Conservation (phyloP, 306 rosid genomes). For the Castanea sativa region DNA sequence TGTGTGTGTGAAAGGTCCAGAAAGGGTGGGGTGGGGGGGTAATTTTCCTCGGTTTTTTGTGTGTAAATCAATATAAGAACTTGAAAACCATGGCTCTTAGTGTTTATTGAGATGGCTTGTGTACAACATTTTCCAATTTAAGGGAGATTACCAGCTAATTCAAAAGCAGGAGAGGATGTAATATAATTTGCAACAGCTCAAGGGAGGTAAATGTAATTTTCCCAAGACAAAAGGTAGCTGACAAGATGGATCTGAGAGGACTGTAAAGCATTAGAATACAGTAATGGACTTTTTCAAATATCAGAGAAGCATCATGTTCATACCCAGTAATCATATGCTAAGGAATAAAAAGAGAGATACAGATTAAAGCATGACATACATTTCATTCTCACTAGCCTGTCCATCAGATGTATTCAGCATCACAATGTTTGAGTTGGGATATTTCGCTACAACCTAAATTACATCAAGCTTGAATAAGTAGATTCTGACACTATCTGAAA, state of each 20-base stretch:
- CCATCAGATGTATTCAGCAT: slow-evolving; percentile 32
- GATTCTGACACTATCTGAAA: slow-evolving; percentile 15
- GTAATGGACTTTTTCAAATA: background rate
- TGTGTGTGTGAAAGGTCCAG: too few species aligned
- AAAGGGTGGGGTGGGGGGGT: too few species aligned
- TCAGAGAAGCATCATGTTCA: background rate
- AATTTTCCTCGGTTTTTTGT: too few species aligned
- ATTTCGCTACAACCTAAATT: slow-evolving; percentile 49
- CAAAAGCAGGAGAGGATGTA: too few species aligned
- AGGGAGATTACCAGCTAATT: too few species aligned
- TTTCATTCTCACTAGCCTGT: slow-evolving; percentile 29
- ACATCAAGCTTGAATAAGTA: slow-evolving; percentile 25
- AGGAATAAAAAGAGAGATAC: background rate
- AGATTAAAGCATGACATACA: slow-evolving; percentile 43
- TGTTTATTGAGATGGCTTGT: too few species aligned
- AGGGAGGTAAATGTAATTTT: too few species aligned
- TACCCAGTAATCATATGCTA: background rate
- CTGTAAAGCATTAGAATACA: background rate
- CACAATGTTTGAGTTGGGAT: slow-evolving; percentile 40
- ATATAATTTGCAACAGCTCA: too few species aligned
- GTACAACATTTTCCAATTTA: too few species aligned
- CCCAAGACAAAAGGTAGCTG: too few species aligned
- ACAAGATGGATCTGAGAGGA: background rate
- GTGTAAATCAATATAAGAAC: too few species aligned
- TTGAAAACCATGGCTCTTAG: too few species aligned